Base-by-base conservation (phyloP, 2,329 filamentous ascomycete genomes). In the Xylariaceae sp. region DNA sequence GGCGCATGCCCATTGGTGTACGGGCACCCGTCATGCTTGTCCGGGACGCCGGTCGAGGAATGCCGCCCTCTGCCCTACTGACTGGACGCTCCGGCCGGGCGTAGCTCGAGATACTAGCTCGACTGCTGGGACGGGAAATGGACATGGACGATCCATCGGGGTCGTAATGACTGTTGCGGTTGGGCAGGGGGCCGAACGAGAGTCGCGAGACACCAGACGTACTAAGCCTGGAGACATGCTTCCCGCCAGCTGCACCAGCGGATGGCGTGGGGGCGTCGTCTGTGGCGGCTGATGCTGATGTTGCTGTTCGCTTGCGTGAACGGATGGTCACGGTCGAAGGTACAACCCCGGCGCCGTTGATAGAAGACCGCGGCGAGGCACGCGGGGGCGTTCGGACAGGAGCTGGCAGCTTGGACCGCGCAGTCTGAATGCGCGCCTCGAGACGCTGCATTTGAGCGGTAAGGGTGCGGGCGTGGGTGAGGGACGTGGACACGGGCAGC, bases 361-460 rank as follows among this genome's bases (percentile, higher is more conserved):
- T 54, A 4, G 68, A 71, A 2, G 64, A 62, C 39, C 87, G 79
- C 17, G 90, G 89, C n/a, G 89, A 95, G 4, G 78, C 76, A 36
- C 84, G 81, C 15, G 90, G 89, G 4, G 90, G 89, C 0, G 86
- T 93, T 41, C 73, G 76, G 7, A 80, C 75, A 2, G 90, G 88
- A 2, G 85, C 88, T 2, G 93, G 93, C 16, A 98, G 78, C 65
- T 93, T 95, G 30, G 91, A 96, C 53, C 89, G 83, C 15, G 85
- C 93, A 18, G 85, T 89, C 47, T 97, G 89, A 9, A 98, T 91
- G 34, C 93, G 81, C 49, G 93, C 88, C 64, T 97, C 93, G 47
- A 98, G 82, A 52, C 89, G 87, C 65, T 96, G 89, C 89, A 97
- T 96, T 67, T 97, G 93, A 19, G 89, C 90, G 44, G 94, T 95